Percentiles rank a stretch among this genome's conserved stretches.
Evolutionary conservation across 2,329 filamentous ascomycete genomes (phyloP).

Genomic region (Thielaviopsis ethacetica): DNA sequence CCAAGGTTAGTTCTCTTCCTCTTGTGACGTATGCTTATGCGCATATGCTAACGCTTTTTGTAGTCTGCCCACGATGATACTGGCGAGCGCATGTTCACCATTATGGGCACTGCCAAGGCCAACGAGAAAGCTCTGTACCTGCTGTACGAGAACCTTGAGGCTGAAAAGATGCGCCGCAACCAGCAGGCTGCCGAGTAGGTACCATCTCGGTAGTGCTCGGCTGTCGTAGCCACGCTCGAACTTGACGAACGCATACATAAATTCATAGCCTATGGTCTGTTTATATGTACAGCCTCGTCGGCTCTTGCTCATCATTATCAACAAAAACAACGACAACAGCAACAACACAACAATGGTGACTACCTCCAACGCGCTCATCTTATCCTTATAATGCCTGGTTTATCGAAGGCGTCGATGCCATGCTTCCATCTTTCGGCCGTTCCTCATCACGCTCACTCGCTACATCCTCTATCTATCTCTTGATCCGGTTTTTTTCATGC

Average conservation of each 20-base stretch:
- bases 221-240: slow-evolving; percentile 7
- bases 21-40: not conserved
- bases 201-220: not conserved
- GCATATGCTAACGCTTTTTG: not conserved
- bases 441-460: not conserved
- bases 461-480: not conserved
- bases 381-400: not conserved
- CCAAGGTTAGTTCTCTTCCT: slow-evolving; percentile 49
- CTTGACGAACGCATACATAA: not conserved
- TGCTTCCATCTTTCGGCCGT: slow-evolving; percentile 1
- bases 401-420: not conserved
- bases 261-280: not conserved
- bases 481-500: slow-evolving; percentile 1
- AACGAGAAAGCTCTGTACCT: slow-evolving; percentile 95
- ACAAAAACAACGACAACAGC: not conserved
- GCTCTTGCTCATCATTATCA: not conserved
- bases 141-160: slow-evolving; percentile 94
- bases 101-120: slow-evolving; percentile 83
- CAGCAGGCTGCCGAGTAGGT: slow-evolving; percentile 44
- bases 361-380: not conserved
- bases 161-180: slow-evolving; percentile 96
- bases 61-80: slow-evolving; percentile 87
- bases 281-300: not conserved
- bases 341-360: not conserved
- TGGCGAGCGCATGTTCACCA: slow-evolving; percentile 98